Evolutionary conservation across 345 rosid species (phyloP).

Genomic region (Citrus australasica): DNA sequence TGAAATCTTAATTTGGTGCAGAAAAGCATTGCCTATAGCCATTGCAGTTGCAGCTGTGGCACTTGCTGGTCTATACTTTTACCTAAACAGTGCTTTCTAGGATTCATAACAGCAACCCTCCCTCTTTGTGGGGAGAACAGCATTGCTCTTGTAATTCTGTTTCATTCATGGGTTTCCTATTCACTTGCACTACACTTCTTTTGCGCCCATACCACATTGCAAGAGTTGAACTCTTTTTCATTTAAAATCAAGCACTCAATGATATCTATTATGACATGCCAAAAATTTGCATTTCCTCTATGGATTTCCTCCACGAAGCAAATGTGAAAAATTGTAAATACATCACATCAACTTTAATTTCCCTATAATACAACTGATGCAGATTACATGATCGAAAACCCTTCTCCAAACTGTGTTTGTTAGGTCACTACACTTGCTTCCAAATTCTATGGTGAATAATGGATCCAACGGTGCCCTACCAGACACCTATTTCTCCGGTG

Average conservation of each 20-base stretch:
- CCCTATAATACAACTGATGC: not conserved
- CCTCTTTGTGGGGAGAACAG: not conserved
- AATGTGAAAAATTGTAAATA: not conserved
- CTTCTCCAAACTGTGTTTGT: not conserved
- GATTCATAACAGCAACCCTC: conserved; percentile 6
- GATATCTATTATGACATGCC: too few relatives aligned
- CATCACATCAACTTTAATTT: not conserved
- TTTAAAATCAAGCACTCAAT: not conserved
- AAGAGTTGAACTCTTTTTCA: not conserved
- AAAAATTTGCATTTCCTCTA: too few relatives aligned
- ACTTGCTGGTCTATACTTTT: conserved; percentile 76
- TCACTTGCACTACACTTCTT: not conserved
- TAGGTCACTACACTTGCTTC: not conserved
- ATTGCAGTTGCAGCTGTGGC: conserved; percentile 59
- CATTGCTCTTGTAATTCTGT: conserved; percentile 13
- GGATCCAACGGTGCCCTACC: not conserved
- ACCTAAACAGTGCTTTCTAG: conserved; percentile 47
- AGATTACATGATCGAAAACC: not conserved
- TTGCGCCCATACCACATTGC: not conserved
- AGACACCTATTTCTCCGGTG: not conserved
- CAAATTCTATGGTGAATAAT: not conserved
- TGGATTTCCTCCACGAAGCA: not conserved
- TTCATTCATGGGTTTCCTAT: conserved; percentile 10
- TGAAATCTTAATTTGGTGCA: conserved; percentile 22
- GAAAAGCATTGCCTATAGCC: conserved; percentile 73